Evolutionary conservation across 768 basidiomycete species (phyloP), one percentile per base, ranked within the genome.

Genomic region (Calvatia gigantea): DNA sequence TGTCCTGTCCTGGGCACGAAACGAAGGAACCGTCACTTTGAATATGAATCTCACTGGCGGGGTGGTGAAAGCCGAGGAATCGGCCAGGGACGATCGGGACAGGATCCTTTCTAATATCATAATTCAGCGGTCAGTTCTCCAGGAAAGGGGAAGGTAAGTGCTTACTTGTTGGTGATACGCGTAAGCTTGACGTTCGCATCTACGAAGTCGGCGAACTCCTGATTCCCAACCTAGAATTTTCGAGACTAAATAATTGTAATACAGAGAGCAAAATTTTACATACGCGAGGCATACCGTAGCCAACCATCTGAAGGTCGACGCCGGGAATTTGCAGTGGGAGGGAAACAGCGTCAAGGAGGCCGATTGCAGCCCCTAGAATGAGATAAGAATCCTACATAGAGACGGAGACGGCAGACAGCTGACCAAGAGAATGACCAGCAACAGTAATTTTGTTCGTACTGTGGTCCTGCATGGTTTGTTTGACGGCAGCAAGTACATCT

Each of bases 31-130:
- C 72, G 3, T 69, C 65, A 14, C 71, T 65, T 46, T 81, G 49
- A 41, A 85, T 79, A 57, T 83, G 81, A 14, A 83, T 65, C 60
- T 85, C 83, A n/a, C 81, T 81, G 9, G 73, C 65, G 2, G 77
- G 75, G 51, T 82, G 81, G 31, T 67, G 58, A 66, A 77, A 86
- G 50, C 79, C 79, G 53, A 83, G 61, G 52, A 68, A 70, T 21
- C 73, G 69, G 1, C 73, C 77, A 7, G 84, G 84, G 6, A 86
- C 70, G 57, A 80, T 83, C 25, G 86, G 85, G 39, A 86, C 69
- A 19, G 73, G 53, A 61, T 82, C 77, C 47, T 58, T 49, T 29
- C 61, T 62, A 17, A 11, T 19, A 46, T 14, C 7, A 38, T 35
- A 37, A 31, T 17, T 15, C 51, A 52, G 25, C 38, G 29, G 9